Evolutionary conservation across 1,284 basidiomycete genomes (phyloP), one percentile per base, ranked within the genome.

Genomic region (Cystobasidium sp.): DNA sequence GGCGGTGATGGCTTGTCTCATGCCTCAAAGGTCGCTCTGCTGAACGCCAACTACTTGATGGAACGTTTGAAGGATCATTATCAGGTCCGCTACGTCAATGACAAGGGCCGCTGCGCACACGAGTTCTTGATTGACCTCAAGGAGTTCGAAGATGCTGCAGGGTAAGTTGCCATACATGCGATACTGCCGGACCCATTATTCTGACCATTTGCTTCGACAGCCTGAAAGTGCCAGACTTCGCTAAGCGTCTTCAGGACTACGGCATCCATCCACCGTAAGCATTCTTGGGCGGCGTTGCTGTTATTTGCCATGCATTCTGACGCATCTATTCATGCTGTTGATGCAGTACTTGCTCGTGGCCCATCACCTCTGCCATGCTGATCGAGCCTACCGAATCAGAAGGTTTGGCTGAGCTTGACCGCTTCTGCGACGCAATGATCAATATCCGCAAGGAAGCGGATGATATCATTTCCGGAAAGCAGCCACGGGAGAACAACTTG

Each of bases 41-140:
- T 99, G 64, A 97, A 91, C 80, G 96, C 96, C 73, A 99, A 99
- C 84, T 99, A 99, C 83, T 97, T 98, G 86, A 94, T 95, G 12
- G 87, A 90, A 79, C 88, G 93, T 61, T 88, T 99, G 39, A 87
- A 89, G 68, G 88, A 88, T 10, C 88, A 95, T 83, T 99, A 97
- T 84, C 93, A 86, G 77, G 84, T 98, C 73, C 89, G 92, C 66
- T 99, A 91, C 84, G 93, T 90, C 82, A 98, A 98, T 82, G 87
- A 86, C 77, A 93, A 95, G 77, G 91, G 90, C 12, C 89, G 92
- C 51, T 95, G 97, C 68, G 96, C 96, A 0, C 96, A 99, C 82
- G 96, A 99, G 83, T 87, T 97, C 66, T 84, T 99, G 76, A 92
- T 99, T 79, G 96, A 99, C 80, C 86, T 99, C 61, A 93, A 91